Evolutionary conservation across 1,284 basidiomycete species (phyloP), one percentile per base, ranked within the genome.

Genomic region (Ganoderma meredithae): DNA sequence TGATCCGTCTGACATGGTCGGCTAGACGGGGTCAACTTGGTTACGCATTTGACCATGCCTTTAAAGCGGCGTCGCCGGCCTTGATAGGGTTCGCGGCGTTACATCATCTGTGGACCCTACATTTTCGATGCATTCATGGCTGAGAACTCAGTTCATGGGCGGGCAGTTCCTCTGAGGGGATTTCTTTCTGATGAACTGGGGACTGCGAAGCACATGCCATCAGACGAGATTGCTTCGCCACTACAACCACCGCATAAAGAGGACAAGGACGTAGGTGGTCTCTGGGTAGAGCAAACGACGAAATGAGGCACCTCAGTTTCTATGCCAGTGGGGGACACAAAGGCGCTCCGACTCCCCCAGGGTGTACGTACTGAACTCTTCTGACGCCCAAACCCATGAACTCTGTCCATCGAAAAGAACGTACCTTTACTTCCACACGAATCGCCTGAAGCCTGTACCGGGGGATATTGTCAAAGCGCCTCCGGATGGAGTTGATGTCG

Each of bases 1-100:
- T n/a, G 63, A 19, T 33, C 27, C 56, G 31, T 58, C 56, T n/a
- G 56, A 58, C 56, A 58, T 58, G 56, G 56, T 39, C n/a, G 36
- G n/a, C 19, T 39, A 13, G 56, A 22, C 33, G n/a, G 56, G 22
- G 56, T 22, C 36, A 13, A n/a, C 56, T 15, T 3, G 15, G 55
- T 56, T 36, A 33, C 55, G 33, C 31, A n/a, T 31, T 15, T 56
- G 17, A n/a, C 3, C 55, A 36, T 19, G 55, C 31, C 39, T 33
- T 58, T 58, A 58, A 39, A 22, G 17, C 36, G 10, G n/a, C 15
- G 17, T 19, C 22, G n/a, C n/a, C 3, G 36, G 12, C n/a, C 19
- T 58, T 39, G 56, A 39, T 58, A 36, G 19, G 22, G 56, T 58
- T 39, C 31, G 12, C 10, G 6, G 33, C 36, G 27, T 39, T 33